Base-by-base conservation (phyloP, 495 filamentous ascomycete genomes). In the Aspergillus biplanus region DNA sequence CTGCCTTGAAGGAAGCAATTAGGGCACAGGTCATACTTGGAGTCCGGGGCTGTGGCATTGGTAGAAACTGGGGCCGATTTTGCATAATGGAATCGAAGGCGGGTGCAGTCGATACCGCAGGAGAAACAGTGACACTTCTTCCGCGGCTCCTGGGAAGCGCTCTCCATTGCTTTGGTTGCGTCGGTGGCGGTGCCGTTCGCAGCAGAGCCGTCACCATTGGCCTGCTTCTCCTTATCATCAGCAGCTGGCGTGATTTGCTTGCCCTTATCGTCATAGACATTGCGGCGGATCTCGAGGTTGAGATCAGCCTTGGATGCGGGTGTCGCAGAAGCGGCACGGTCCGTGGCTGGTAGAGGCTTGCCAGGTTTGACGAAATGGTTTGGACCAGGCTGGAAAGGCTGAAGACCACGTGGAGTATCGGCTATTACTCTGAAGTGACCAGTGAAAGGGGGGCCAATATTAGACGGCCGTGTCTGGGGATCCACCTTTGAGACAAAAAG, bases 401-500 rank as follows among this genome's bases (percentile, higher is more conserved):
- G 94, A 39, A 99, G 85, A 16, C 95, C 95, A 34, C 95, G 90
- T 52, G 95, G 96, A 5, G 95, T 97, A 73, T 99, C 95, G 65
- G 90, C 93, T 52, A 92, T 89, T 56, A 97, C 86, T 64, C 92
- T 87, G 87, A 98, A 99, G 77, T 99, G 96, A 44, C 95, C 94
- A 1, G 95, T 99, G 69, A 96, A 97, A 13, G 95, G 96, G 4
- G 95, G 96, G 6, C 93, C 94, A 62, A 97, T 95, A 75, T 92
- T 93, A 4, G 96, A 97, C 8, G 95, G 95, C 47, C 95, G 87
- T 49, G 92, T 91, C 69, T 97, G 95, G 13, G 93, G 90, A 78
- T 99, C 95, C 70, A 99, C 92, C 95, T n/a, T n/a, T 99, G 59
- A 11, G 34, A 8, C 42, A 67, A 55, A 62, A n/a, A 35, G 66